Evolutionary conservation across 768 basidiomycete species (phyloP), one percentile per base, ranked within the genome.

Genomic region (Gymnopilus dilepis): DNA sequence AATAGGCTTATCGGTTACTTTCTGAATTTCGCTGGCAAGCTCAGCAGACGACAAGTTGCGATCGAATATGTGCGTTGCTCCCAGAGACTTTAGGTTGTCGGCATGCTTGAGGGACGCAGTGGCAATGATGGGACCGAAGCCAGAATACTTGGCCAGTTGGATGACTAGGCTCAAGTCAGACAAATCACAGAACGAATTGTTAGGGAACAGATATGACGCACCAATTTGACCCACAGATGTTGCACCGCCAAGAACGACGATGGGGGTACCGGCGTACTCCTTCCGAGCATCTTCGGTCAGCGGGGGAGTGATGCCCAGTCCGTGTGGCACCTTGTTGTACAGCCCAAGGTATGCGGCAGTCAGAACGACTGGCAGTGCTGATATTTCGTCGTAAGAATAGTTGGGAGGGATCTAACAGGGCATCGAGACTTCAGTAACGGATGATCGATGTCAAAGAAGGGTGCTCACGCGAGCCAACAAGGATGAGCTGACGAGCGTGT

Each of bases 181-280:
- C 13, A 4, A 12, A 22, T 6, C 28, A 11, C 13, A 12, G 62
- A 72, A 77, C 15, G 8, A 7, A 15, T n/a, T 1, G 43, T 50
- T 0, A 6, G n/a, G 12, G 8, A 9, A 41, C 6, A 5, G 13
- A 11, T 42, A 13, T 2, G 11, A 60, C 64, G 11, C 51, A 81
- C 84, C 80, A 24, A 73, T 78, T 74, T 84, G 82, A 40, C 84
- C 84, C 1, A 84, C 79, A 34, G 81, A 82, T 45, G 79, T 77
- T n/a, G 78, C 68, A 3, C 84, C 84, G 28, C 83, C 83, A 15
- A 83, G 69, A 51, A 85, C 74, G 28, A 85, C 61, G 34, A 84
- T 77, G 1, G 83, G 77, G 51, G 75, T 75, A 3, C 75, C 81
- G 31, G 69, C 70, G 64, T 84, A 83, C 48, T 76, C 79, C 37